Conservation (phyloP, 257 asterid genomes). For the Linaria vulgaris region DNA sequence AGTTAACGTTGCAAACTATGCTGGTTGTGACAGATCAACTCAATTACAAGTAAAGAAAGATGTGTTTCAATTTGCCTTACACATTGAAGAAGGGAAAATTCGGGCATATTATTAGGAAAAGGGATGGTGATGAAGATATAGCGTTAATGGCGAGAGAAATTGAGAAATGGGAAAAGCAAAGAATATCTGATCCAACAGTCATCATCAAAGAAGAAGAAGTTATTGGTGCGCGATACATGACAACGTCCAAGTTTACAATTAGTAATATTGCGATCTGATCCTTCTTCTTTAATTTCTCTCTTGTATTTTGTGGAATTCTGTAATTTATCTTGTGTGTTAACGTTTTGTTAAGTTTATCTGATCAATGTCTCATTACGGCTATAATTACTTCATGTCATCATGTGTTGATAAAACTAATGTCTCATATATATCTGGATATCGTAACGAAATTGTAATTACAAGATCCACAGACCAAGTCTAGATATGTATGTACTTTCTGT, state of each 20-base stretch:
- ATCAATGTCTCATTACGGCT: too few species aligned
- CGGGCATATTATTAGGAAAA: slow-evolving; percentile 28
- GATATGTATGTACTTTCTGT: too few species aligned
- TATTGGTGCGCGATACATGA: background rate
- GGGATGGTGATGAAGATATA: slow-evolving; percentile 34
- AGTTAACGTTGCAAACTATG: background rate
- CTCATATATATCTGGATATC: too few species aligned
- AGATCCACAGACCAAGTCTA: too few species aligned
- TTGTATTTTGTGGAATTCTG: too few species aligned
- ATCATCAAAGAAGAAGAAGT: slow-evolving; percentile 5
- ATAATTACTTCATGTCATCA: too few species aligned
- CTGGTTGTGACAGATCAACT: background rate
- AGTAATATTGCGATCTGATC: too few species aligned
- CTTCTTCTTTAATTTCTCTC: too few species aligned
- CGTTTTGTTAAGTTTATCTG: too few species aligned
- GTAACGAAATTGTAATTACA: too few species aligned
- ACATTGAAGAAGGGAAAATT: slow-evolving; percentile 42
- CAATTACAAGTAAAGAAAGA: background rate
- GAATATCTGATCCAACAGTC: slow-evolving; percentile 10
- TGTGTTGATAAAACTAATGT: too few species aligned
- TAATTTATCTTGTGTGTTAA: too few species aligned
- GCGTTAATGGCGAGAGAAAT: slow-evolving; percentile 48
- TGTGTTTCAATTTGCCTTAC: slow-evolving; percentile 47
- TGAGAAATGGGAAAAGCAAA: slow-evolving; percentile 46
- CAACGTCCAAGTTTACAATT: background rate